Evolutionary conservation across 2,329 filamentous ascomycete species (phyloP).

Genomic region (Colletotrichum gigasporum): DNA sequence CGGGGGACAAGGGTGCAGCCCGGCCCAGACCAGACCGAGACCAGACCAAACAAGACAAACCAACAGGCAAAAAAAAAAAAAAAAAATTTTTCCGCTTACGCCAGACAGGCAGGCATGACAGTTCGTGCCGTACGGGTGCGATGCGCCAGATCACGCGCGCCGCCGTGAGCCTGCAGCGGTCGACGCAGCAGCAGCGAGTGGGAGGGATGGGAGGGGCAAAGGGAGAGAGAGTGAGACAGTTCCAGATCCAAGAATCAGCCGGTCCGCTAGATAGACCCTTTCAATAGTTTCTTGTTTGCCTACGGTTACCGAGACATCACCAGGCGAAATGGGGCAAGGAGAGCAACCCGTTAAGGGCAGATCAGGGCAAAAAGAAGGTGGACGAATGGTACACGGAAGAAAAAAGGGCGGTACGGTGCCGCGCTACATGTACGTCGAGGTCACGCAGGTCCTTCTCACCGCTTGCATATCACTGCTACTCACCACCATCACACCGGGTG

Average conservation of each 20-base stretch:
- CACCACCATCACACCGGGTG: background rate
- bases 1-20: background rate
- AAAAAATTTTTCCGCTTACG: no score
- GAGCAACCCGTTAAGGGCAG: no score
- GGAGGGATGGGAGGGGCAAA: background rate
- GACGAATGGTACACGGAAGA: background rate
- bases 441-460: constrained; percentile 7
- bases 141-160: background rate
- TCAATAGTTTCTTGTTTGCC: background rate
- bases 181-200: background rate
- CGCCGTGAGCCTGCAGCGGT: background rate
- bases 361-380: background rate
- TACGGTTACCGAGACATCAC: constrained; percentile 8
- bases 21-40: background rate
- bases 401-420: background rate
- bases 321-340: background rate
- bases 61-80: background rate
- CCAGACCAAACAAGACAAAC: background rate
- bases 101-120: no score
- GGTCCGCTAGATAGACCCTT: background rate
- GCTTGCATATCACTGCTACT: constrained; percentile 4
- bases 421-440: background rate
- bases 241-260: background rate
- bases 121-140: background rate
- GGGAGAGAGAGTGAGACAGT: no score